Base-by-base conservation (phyloP, 2,329 filamentous ascomycete species). In the Stagonosporopsis chrysanthemi region DNA sequence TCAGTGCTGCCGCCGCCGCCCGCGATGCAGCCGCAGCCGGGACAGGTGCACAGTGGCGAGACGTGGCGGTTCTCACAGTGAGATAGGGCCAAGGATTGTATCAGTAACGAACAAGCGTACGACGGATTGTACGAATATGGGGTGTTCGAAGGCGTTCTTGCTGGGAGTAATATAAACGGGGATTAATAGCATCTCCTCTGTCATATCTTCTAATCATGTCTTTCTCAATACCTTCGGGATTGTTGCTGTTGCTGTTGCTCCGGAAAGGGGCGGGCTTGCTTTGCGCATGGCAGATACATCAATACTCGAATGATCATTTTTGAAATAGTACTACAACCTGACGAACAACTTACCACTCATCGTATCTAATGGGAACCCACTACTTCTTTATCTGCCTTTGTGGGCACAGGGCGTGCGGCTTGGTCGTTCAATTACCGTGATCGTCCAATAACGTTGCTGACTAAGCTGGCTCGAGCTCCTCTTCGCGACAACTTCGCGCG, bases 21-120 rank as follows among this genome's bases (percentile, higher is more conserved):
- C 6, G 46, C 40, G 26, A 24, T 36, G 14, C 59, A 61, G 39
- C n/a, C 57, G 15, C 44, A 38, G 23, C 52, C 58, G 2, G 33
- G 38, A 9, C 50, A 62, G 39, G 45, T 66, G 15, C 71, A 69
- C 38, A 61, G 65, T 8, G 73, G 52, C 7, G 73, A 75, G 61
- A 76, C 72, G 14, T 76, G 72, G 72, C 63, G 71, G 31, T 76
- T 58, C 24, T 58, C 50, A 6, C 31, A 44, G 35, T 49, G 26
- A 19, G 19, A 19, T 22, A 3, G 12, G n/a, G 40, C 11, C 15
- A 9, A 36, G 33, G n/a, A 17, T 15, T 56, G 46, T 36, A 46
- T 17, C 41, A 56, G 33, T 56, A 45, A 56, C 29, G 41, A 44
- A 9, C 26, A 40, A 26, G 39, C 31, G 19, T 29, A 11, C 23